phyloP scores from a whole-genome alignment of 495 filamentous ascomycete genomes.

The Neurospora sp. region DNA sequence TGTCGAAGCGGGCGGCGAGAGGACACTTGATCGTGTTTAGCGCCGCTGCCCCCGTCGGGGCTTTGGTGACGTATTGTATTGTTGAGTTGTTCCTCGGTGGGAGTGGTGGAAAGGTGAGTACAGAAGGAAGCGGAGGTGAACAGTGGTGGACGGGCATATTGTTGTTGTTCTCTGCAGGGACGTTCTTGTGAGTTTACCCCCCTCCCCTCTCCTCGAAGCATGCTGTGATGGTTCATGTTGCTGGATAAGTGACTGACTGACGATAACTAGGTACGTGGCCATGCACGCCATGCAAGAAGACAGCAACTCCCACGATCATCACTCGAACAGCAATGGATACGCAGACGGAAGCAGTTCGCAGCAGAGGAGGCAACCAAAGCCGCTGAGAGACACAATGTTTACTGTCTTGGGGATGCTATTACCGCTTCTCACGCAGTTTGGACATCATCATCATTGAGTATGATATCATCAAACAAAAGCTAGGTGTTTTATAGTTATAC shows the following conservation, averaged over 20 bases:
- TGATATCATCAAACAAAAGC: background rate
- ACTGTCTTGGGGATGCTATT: constrained; percentile 84
- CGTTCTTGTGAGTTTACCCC: constrained; percentile 67
- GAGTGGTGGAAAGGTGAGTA: constrained; percentile 25
- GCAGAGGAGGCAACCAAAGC: constrained; percentile 39
- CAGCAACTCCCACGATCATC: constrained; percentile 43
- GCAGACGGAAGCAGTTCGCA: constrained; percentile 42
- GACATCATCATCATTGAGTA: constrained; percentile 70
- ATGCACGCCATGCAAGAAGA: constrained; percentile 98
- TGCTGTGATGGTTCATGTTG: background rate
- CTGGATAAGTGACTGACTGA: constrained; percentile 9
- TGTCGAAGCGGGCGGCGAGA: constrained; percentile 75
- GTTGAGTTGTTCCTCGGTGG: constrained; percentile 59
- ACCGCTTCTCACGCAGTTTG: constrained; percentile 80
- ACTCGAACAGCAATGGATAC: constrained; percentile 53
- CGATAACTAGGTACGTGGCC: constrained; percentile 68
- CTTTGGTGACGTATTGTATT: constrained; percentile 69
- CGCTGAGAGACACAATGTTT: constrained; percentile 56
- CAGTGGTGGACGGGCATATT: constrained; percentile 90
- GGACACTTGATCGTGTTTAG: constrained; percentile 86
- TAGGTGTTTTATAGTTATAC: background rate
- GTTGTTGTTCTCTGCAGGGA: constrained; percentile 85
- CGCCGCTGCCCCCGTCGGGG: constrained; percentile 79
- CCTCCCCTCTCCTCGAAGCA: too few relatives aligned
- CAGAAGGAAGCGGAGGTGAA: constrained; percentile 9